Base-by-base conservation (phyloP, 148 eudicot species). In the Nepenthes mirabilis region DNA sequence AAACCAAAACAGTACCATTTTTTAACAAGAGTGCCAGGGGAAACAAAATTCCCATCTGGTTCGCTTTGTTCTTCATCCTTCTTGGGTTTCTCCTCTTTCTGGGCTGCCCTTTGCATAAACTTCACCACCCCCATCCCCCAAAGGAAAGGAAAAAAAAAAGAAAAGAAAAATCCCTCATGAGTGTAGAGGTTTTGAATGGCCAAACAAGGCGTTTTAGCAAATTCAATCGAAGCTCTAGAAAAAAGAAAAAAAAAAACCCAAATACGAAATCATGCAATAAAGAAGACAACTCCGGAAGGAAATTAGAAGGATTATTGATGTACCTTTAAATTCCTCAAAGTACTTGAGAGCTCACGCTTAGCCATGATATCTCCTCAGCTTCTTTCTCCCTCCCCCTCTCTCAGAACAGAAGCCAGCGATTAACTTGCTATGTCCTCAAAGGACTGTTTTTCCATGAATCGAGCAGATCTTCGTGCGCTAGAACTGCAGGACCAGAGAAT, bases 71-170 rank as follows among this genome's bases (percentile, higher is more conserved):
- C 80, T 64, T 68, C 87, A 65, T 75, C 80, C 72, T 71, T 65
- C 63, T 78, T 75, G 55, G 68, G 23, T 77, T 82, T 82, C 68
- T 83, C 97, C 70, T 78, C 88, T 74, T 66, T 90, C 67, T 71
- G 81, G 50, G 77, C 64, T 47, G 75, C 88, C 79, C 97, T 86
- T 83, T 90, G 97, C 97, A 90, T 90, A 79, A 90, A 90, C 97
- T 89, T 64, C 55, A 70, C 55, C 66, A 40, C 68, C 54, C 57
- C 65, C 57, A 47, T 50, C 1, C 50, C 62, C 47, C 50, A 40
- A 0, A 23, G 33, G 9, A 13, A 1, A 34, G 52, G 61, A 52
- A n/a, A 52, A 60, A 2, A 33, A 12, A 35, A 3, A 12, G 1
- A 13, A 37, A 61, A 51, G 5, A 50, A 37, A 8, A 62, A 63